Base-by-base conservation (phyloP, 257 asterid species). In the Orobanche coerulescens region DNA sequence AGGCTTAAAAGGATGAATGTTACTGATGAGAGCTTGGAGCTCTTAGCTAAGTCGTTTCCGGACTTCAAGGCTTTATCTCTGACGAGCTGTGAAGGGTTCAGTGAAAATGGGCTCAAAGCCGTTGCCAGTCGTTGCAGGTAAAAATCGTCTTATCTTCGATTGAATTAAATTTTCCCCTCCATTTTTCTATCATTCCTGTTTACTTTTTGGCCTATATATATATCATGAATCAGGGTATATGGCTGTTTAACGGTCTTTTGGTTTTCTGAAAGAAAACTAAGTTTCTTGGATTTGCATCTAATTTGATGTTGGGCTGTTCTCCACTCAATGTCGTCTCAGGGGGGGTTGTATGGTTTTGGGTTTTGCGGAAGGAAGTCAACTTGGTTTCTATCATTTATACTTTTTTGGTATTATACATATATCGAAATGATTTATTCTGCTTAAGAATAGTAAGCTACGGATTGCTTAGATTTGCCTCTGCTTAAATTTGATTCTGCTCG, bases 21-120 rank as follows among this genome's bases (percentile, higher is more conserved):
- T 28, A 71, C 71, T 49, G 94, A 88, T 61, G 90, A 85, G 75
- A 85, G 95, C 75, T 70, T 88, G 81, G 88, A 81, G 80, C 83
- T 88, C 58, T 66, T 89, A 75, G 95, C 94, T 2, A 81, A 71
- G 52, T 76, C 94, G 0, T 89, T 84, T 67, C 81, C 81, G 0
- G 71, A 69, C 59, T 89, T 89, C 81, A 89, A 79, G 73, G 83
- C 82, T 39, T 78, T 86, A 63, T 79, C 94, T 36, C 76, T 89
- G 81, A 59, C 73, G 42, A 86, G 94, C 44, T 89, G 97, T 54
- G 97, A 89, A 71, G 97, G 97, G 10, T 89, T 82, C 67, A 82
- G 74, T 67, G 84, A 80, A 16, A 71, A 73, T 53, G 97, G 97
- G 63, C 86, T 89, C 68, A 73, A 82, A 74, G 73, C 82, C 65